phyloP scores from a whole-genome alignment of 257 asterid genomes.

The Gentiana dahurica region DNA sequence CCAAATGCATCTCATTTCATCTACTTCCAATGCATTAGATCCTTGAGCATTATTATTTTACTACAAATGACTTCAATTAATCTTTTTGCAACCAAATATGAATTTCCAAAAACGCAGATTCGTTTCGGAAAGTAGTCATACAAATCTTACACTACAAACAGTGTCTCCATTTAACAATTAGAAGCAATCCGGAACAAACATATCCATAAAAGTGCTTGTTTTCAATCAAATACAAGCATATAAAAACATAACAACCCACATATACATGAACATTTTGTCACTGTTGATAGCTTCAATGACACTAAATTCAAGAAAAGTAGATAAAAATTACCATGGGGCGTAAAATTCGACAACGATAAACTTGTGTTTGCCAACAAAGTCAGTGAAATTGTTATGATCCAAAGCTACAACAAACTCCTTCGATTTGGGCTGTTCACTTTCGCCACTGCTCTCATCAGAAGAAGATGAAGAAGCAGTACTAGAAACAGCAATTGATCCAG shows the following conservation, averaged over 20 bases:
- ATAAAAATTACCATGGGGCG: slow-evolving; percentile 53
- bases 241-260: no score
- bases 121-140: background rate
- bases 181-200: no score
- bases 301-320: background rate
- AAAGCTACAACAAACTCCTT: slow-evolving; percentile 64
- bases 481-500: slow-evolving; percentile 10
- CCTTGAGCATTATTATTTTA: no score
- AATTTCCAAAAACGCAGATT: background rate
- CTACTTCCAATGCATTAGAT: no score
- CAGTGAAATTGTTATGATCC: slow-evolving; percentile 72
- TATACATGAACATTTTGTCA: no score
- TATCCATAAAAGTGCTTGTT: no score
- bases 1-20: no score
- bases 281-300: background rate
- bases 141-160: no score
- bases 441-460: background rate
- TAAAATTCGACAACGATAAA: slow-evolving; percentile 81
- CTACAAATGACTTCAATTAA: background rate
- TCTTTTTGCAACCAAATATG: background rate
- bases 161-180: no score
- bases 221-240: no score
- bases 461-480: background rate
- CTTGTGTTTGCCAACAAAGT: slow-evolving; percentile 57
- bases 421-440: slow-evolving; percentile 2